phyloP scores from a whole-genome alignment of 2,329 filamentous ascomycete genomes.

The Cladosporium austrohemisphaericum region DNA sequence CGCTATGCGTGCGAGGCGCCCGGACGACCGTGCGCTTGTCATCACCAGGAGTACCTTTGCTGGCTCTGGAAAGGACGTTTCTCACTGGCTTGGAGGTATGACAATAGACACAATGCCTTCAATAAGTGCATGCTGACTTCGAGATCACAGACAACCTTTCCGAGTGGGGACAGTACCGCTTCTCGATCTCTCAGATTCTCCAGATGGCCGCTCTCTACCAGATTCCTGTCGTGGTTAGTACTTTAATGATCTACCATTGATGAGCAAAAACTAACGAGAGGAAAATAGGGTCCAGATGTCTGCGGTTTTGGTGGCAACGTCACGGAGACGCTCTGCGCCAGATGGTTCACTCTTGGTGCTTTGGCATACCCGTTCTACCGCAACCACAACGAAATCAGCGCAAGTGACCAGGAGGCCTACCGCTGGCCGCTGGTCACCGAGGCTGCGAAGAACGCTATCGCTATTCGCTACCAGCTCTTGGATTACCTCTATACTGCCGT shows the following conservation, averaged over 20 bases:
- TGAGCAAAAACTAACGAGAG: no score
- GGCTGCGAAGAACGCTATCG: constrained; percentile 62
- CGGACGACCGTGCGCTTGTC: constrained; percentile 60
- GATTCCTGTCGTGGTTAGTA: constrained; percentile 40
- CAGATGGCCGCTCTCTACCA: constrained; percentile 17
- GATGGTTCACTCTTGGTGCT: constrained; percentile 66
- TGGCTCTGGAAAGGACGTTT: constrained; percentile 16
- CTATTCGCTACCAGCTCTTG: constrained; percentile 60
- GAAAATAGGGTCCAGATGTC: constrained; percentile 3
- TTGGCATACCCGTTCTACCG: constrained; percentile 66
- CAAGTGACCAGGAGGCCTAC: constrained; percentile 59
- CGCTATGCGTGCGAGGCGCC: constrained; percentile 63
- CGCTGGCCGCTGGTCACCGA: constrained; percentile 58
- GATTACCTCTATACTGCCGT: constrained; percentile 73
- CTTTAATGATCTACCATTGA: no score
- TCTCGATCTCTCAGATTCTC: constrained; percentile 17
- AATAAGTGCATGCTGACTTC: not conserved
- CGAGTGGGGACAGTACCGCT: constrained; percentile 15
- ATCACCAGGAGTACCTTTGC: constrained; percentile 61
- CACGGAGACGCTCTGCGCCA: constrained; percentile 46
- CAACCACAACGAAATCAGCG: constrained; percentile 57
- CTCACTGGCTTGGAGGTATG: constrained; percentile 17
- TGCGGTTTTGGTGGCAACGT: constrained; percentile 51
- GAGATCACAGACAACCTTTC: constrained; percentile 12
- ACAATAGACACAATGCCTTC: not conserved